Conservation (phyloP, 306 rosid species). For the Mimosa bimucronata region DNA sequence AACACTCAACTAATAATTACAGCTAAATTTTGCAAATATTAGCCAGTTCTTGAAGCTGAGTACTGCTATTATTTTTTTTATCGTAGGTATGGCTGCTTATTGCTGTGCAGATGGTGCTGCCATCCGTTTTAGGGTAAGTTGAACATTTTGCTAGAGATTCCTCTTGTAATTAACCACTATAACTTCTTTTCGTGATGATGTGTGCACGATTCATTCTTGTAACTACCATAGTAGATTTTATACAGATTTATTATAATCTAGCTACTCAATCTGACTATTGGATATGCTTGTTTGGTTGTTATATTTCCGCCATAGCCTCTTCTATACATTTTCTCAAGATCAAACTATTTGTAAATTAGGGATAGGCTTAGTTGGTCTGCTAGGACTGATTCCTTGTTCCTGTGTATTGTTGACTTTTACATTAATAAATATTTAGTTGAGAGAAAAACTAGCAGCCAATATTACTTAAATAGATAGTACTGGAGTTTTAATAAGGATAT, state of each 20-base stretch:
- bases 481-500: background rate
- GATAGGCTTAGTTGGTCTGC: background rate
- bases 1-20: slow-evolving; percentile 1
- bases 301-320: background rate
- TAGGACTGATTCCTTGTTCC: background rate
- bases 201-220: background rate
- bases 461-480: background rate
- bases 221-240: background rate
- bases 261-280: background rate
- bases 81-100: slow-evolving; percentile 89
- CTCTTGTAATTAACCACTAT: slow-evolving; percentile 21
- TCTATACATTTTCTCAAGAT: background rate
- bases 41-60: background rate
- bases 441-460: background rate
- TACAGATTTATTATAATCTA: background rate
- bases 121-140: slow-evolving; percentile 75
- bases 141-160: slow-evolving; percentile 29
- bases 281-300: background rate
- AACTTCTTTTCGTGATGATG: background rate
- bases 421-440: background rate
- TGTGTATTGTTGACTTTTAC: background rate
- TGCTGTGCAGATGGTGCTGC: slow-evolving; percentile 83
- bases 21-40: slow-evolving; percentile 17
- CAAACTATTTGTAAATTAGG: background rate
- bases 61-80: slow-evolving; percentile 24